Percentiles rank a stretch among this genome's conserved stretches.
These are phyloP conservation scores for Tulasnella sp. DNA, from an alignment of 768 basidiomycete genomes.

Conservation along the genomic window DNA sequence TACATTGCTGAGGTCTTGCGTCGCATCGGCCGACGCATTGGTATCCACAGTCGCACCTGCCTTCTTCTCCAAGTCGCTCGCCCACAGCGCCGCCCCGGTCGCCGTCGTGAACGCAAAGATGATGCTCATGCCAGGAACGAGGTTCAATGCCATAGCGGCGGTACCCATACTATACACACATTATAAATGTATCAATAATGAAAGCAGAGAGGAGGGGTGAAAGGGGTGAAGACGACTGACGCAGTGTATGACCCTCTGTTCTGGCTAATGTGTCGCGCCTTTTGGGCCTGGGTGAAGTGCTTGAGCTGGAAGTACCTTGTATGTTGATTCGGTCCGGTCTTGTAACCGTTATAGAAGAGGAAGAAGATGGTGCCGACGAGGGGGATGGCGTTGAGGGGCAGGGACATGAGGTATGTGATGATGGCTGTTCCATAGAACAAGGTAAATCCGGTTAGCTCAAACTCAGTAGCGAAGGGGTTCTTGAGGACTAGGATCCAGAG, in stretches of 20 bases:
- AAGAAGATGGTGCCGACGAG: constrained; percentile 54
- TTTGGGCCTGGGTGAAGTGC: constrained; percentile 35
- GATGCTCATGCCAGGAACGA: constrained; percentile 50
- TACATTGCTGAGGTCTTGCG: background rate
- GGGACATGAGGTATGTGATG: constrained; percentile 47
- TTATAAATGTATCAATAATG: background rate
- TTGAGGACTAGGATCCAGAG: background rate
- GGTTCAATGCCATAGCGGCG: constrained; percentile 44
- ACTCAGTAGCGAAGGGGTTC: background rate
- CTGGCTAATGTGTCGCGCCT: constrained; percentile 36
- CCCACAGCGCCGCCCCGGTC: constrained; percentile 65
- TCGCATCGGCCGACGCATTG: constrained; percentile 3
- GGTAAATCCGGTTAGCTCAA: background rate
- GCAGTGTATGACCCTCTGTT: constrained; percentile 52
- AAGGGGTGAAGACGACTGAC: constrained; percentile 28
- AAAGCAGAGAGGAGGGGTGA: background rate
- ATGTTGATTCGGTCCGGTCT: constrained; percentile 47
- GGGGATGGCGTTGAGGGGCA: constrained; percentile 60
- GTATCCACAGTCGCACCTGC: constrained; percentile 6
- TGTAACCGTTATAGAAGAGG: constrained; percentile 39
- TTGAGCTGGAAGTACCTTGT: constrained; percentile 61
- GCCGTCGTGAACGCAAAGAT: constrained; percentile 51
- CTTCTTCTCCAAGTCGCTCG: constrained; percentile 46
- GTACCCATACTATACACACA: constrained; percentile 43
- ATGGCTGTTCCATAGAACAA: constrained; percentile 37